Percentiles rank a stretch among this genome's conserved stretches.
Evolutionary conservation across 306 rosid species (phyloP).

Genomic region (Rosa rugosa): DNA sequence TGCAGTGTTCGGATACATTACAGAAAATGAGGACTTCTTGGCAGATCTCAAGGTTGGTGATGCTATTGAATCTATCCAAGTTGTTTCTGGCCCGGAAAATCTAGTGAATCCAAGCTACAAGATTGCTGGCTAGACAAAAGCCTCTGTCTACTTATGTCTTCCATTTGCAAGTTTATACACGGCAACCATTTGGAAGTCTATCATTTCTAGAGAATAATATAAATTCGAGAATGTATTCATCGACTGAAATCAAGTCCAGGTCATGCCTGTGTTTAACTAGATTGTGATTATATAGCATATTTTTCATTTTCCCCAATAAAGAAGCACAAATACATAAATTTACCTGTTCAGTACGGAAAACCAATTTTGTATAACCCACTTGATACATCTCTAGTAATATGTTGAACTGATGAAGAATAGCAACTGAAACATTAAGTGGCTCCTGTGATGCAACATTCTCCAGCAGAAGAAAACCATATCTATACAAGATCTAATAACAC

Average conservation of each 20-base stretch:
- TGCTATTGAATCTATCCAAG: conserved; percentile 86
- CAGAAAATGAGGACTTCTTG: conserved; percentile 74
- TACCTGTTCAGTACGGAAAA: conserved; percentile 99
- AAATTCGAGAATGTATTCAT: conserved; percentile 6
- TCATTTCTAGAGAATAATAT: not conserved
- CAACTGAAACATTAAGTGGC: conserved; percentile 93
- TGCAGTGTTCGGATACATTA: conserved; percentile 85
- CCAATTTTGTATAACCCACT: conserved; percentile 96
- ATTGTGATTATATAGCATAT: not conserved
- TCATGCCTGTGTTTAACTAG: not conserved
- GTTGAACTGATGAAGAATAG: conserved; percentile 97
- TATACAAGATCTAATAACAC: conserved; percentile 33
- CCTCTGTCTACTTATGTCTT: conserved; percentile 17
- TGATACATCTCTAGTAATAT: conserved; percentile 96
- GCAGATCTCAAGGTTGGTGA: conserved; percentile 98
- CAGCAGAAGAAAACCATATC: conserved; percentile 97
- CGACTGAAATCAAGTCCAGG: not conserved
- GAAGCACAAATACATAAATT: conserved; percentile 14
- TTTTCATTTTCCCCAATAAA: not conserved
- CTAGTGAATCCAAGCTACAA: conserved; percentile 86
- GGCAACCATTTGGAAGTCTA: not conserved
- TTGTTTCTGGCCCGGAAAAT: conserved; percentile 83
- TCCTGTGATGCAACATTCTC: conserved; percentile 82
- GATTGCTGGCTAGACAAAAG: conserved; percentile 69
- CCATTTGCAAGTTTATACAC: not conserved